phyloP scores from a whole-genome alignment of 1,139 yeast genomes.

The Nadsonia commutata region DNA sequence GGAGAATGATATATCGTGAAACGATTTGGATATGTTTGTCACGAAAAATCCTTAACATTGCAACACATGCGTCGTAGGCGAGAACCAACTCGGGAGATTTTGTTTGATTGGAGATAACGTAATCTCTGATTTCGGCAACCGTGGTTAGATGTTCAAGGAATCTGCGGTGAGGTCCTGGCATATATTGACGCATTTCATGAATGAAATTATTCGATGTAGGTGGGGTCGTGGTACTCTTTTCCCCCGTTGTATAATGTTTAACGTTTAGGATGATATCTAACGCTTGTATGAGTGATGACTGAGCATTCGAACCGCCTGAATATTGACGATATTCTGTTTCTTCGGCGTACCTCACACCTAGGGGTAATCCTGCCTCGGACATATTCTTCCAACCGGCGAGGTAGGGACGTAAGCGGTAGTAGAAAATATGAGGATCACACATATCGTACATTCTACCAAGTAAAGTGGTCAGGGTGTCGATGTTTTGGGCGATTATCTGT shows the following conservation, averaged over 20 bases:
- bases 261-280: slow-evolving; percentile 65
- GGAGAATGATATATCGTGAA: slow-evolving; percentile 69
- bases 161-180: slow-evolving; percentile 76
- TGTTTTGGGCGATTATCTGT: slow-evolving; percentile 56
- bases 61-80: slow-evolving; percentile 79
- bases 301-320: slow-evolving; percentile 92
- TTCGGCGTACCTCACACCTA: slow-evolving; percentile 66
- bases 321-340: slow-evolving; percentile 42
- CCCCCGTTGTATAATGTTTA: slow-evolving; percentile 68
- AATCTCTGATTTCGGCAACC: slow-evolving; percentile 47
- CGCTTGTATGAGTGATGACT: slow-evolving; percentile 76
- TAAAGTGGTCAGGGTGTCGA: slow-evolving; percentile 62
- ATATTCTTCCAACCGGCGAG: slow-evolving; percentile 92
- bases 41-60: slow-evolving; percentile 76
- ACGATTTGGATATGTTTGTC: slow-evolving; percentile 90
- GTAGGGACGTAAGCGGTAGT: slow-evolving; percentile 73
- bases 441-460: slow-evolving; percentile 78
- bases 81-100: slow-evolving; percentile 42
- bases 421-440: slow-evolving; percentile 90
- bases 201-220: slow-evolving; percentile 43
- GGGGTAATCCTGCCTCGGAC: slow-evolving; percentile 71
- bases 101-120: slow-evolving; percentile 34
- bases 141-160: slow-evolving; percentile 48
- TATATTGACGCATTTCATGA: slow-evolving; percentile 71
- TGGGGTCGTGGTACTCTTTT: slow-evolving; percentile 16